Evolutionary conservation across 148 eudicot genomes (phyloP).

Genomic region (Pouteria glomerata): DNA sequence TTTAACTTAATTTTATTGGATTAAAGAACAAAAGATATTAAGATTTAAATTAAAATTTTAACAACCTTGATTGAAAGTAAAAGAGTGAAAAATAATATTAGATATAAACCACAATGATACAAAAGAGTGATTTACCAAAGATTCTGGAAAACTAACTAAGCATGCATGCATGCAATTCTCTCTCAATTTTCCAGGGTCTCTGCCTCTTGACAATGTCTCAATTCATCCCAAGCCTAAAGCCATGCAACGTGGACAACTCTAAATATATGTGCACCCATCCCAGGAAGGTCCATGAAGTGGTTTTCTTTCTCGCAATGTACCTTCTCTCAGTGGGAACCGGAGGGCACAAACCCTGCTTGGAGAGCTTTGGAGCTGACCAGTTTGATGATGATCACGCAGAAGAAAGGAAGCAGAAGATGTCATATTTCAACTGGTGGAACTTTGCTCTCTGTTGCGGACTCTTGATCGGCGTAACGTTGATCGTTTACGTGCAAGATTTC

Average conservation of each 20-base stretch:
- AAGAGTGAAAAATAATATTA: no score
- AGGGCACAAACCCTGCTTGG: conserved; percentile 17
- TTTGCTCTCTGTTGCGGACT: conserved; percentile 30
- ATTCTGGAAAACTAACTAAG: no score
- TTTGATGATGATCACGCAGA: conserved; percentile 7
- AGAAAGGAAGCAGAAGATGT: conserved; percentile 28
- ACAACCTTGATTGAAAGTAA: no score
- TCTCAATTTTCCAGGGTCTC: conserved; percentile 8
- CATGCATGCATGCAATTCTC: background rate
- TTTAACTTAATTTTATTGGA: no score
- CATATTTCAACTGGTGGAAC: conserved; percentile 49
- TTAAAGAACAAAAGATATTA: no score
- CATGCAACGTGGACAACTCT: conserved; percentile 13
- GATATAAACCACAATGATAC: no score
- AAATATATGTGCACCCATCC: conserved; percentile 14
- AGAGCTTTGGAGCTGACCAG: conserved; percentile 17
- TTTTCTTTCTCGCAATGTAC: conserved; percentile 12
- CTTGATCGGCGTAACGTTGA: conserved; percentile 32
- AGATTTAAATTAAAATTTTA: no score
- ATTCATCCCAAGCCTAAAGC: conserved; percentile 21
- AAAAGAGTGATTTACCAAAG: no score
- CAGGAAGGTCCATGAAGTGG: conserved; percentile 10
- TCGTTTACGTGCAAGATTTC: conserved; percentile 4
- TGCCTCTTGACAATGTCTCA: conserved; percentile 17
- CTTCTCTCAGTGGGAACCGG: conserved; percentile 11